Base-by-base conservation (phyloP, 2,329 filamentous ascomycete genomes). In the Hansfordia pulvinata region DNA sequence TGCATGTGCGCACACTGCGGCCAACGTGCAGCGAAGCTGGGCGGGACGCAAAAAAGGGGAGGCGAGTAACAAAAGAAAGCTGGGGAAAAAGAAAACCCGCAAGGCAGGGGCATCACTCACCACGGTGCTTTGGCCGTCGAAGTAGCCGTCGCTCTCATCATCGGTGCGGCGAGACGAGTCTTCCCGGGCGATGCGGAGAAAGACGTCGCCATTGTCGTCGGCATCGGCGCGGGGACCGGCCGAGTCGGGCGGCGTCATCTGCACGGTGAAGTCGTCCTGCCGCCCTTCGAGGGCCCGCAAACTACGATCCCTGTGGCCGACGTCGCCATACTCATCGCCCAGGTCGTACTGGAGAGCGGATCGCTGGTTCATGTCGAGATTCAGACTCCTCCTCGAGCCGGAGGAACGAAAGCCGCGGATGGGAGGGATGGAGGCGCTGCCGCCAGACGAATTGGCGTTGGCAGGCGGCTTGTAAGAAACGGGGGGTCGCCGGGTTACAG, bases 181-280 rank as follows among this genome's bases (percentile, higher is more conserved):
- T 31, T 73, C 65, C 8, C 61, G 54, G 9, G 69, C 68, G 32
- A 74, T 72, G 28, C 56, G 62, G 32, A 74, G 57, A 35, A 73
- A 74, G 20, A 73, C 52, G 35, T 74, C 69, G 20, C 64, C 64
- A 4, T 58, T 65, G 35, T 70, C 68, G 28, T 73, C 68, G 21
- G 48, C 52, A 26, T 64, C 57, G 9, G 40, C 43, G 23, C 40
- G 50, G 34, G 39, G 47, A 36, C 35, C 47, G 25, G 48, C 49
- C 2, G 56, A 55, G 31, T 56, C 47, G 12, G 54, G 52, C 6
- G 55, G 53, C n/a, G 57, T 55, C 36, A 52, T 49, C 15, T 53
- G 53, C 25, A 44, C 38, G 25, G 39, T 38, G 18, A 55, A 53
- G 25, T 55, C 51, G 17, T 50, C 50, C 20, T 35, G 36, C 14